Base-by-base conservation (phyloP, 2,329 filamentous ascomycete genomes). In the Aspergillus transmontanensis region DNA sequence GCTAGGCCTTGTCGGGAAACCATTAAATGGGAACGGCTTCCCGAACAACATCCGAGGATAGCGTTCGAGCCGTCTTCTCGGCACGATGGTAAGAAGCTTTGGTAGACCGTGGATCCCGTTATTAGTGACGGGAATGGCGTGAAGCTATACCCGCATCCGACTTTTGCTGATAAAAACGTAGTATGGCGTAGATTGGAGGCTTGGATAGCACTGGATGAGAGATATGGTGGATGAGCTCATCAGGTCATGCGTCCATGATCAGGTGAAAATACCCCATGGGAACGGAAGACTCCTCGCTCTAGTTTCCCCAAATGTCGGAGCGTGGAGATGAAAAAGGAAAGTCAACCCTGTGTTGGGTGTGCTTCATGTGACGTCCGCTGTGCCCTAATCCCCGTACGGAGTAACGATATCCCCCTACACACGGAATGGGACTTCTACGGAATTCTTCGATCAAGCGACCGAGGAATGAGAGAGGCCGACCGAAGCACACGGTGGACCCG, bases 1-100 rank as follows among this genome's bases (percentile, higher is more conserved):
- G 57, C 60, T 63, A 63, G 57, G 50, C 36, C 57, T 23, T 28
- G 60, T 58, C 60, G 54, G 60, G 58, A 62, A 56, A 64, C 21
- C 16, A 48, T 11, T 19, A 28, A 34, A 57, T 60, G 54, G 41
- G 59, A 56, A 61, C 62, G 59, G 62, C 62, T 59, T 61, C 62
- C 62, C 58, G 61, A 65, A 58, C 46, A 43, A 58, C 41, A 54
- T 53, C 60, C 60, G 45, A 51, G 50, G 28, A 32, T 50, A 26
- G 39, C 23, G 45, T 28, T 45, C 45, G 32, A 19, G 32, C 36
- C 32, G 51, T 55, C 51, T 55, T 36, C 32, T 59, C 48, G 58
- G 58, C 43, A 59, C 23, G 26, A 48, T 16, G 30, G 48, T 32
- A 36, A 50, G 46, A 43, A 32, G 57, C 43, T 57, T 23, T 62